Evolutionary conservation across 1,139 yeast genomes (phyloP), one percentile per base, ranked within the genome.

Genomic region (Yamadazyma sp.): DNA sequence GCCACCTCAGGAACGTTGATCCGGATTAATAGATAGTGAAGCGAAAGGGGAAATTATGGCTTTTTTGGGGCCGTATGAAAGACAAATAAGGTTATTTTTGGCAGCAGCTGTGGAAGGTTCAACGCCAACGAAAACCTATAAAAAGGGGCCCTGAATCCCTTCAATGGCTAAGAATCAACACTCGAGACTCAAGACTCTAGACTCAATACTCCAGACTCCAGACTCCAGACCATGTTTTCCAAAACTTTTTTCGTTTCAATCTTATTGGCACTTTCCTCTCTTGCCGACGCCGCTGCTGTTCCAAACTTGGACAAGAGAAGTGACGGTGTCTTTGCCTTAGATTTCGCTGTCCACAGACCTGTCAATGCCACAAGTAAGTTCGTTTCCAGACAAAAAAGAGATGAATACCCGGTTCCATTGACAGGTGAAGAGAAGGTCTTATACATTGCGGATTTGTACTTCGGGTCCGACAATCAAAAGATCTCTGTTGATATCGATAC

Each of bases 361-460:
- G 5, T 8, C 22, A 20, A 20, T 17, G 34, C 33, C 15, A 3
- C 31, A 16, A 3, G 15, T 5, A 7, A 16, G 5, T 6, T 16
- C 5, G 20, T 15, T 11, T 9, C 7, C n/a, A 36, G 34, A 26
- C 38, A 41, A 27, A 37, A 22, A 16, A 38, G 31, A 14, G 33
- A 26, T 7, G 23, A 30, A n/a, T 28, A 34, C 23, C 26, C 26
- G 3, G 25, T 34, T 31, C 18, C 38, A 22, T 41, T 38, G 28
- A 6, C n/a, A 16, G 34, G 34, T 14, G 22, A 20, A 20, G 30
- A 41, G 11, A 7, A 20, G 3, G 5, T 71, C 7, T 79, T 72
- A 51, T 81, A 80, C 54, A 59, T 74, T 48, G 75, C 77, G 4
- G 61, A 59, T 10, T 46, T 77, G 40, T 44, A 51, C 31, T 48